Evolutionary conservation across 192 early-diverging fungal species (phyloP).

Genomic region (Coemansia sp.): DNA sequence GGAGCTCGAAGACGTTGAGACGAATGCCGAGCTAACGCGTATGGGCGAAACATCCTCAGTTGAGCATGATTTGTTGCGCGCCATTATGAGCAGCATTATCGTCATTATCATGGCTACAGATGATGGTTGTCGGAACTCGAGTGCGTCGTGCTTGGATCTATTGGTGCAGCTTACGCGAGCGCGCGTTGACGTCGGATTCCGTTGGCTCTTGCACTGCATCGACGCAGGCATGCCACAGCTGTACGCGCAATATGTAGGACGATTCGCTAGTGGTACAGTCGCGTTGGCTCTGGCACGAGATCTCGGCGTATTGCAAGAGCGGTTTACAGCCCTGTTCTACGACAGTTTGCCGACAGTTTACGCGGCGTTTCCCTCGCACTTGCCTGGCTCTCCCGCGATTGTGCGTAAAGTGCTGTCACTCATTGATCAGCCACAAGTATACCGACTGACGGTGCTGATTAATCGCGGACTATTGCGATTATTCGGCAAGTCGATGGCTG

Average conservation of each 20-base stretch:
- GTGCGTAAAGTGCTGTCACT: constrained; percentile 41
- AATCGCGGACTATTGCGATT: constrained; percentile 18
- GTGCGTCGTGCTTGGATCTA: constrained; percentile 10
- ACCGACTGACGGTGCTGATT: constrained; percentile 32
- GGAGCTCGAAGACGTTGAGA: constrained; percentile 55
- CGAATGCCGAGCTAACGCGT: constrained; percentile 25
- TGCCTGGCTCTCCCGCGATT: constrained; percentile 35
- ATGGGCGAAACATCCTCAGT: constrained; percentile 5
- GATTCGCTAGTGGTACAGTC: constrained; percentile 22
- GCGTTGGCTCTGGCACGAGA: constrained; percentile 51
- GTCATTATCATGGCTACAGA: too few relatives aligned
- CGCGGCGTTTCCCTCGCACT: constrained; percentile 34
- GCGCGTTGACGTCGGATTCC: constrained; percentile 43
- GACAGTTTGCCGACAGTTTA: constrained; percentile 34
- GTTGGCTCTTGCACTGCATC: constrained; percentile 22
- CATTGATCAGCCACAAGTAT: constrained; percentile 60
- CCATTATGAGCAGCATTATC: not conserved
- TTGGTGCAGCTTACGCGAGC: constrained; percentile 32
- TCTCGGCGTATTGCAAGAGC: constrained; percentile 53
- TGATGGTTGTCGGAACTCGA: not conserved
- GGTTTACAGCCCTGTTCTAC: constrained; percentile 51
- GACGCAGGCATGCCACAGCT: not conserved
- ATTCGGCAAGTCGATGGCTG: constrained; percentile 33
- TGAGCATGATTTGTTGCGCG: constrained; percentile 35
- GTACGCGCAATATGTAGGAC: constrained; percentile 15